Base-by-base conservation (phyloP, 805 yeast genomes). In the Yarrowia porcina region DNA sequence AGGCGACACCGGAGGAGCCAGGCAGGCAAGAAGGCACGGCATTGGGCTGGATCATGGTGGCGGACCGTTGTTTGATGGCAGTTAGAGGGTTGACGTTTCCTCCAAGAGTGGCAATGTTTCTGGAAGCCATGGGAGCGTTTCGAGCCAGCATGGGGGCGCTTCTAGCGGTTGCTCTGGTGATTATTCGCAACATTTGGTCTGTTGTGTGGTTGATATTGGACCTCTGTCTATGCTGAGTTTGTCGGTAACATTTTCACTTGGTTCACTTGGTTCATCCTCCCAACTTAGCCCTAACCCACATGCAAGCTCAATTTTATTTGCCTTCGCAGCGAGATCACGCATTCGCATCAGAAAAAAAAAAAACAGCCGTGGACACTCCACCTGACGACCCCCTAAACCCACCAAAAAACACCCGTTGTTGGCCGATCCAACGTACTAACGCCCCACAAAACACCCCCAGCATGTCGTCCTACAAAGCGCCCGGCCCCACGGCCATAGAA, bases 401-500 rank as follows among this genome's bases (percentile, higher is more conserved):
- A 5, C 28, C 10, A 32, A 47, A 49, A 49, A 49, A 49, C 32
- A n/a, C n/a, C n/a, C 6, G 8, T 8, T 23, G 18, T 18, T 15
- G 42, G 57, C 42, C 36, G 59, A 52, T 52, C 59, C 33, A 18
- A 18, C 57, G 28, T 17, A 35, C 30, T 13, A n/a, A 50, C 57
- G 5, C 17, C 15, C 17, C n/a, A n/a, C 30, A 44, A 17, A 28
- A 28, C 36, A 52, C 44, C n/a, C 13, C 32, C 27, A 21, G 54
- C 57, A 49, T 49, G 57, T 50, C 35, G 12, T 32, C 44, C 59
- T 27, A 59, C 56, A 38, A 41, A 17, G 44, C 63, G 30, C 67
- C 61, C 45, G 66, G 61, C 36, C 65, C 66, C 23, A 65, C 71
- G 10, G 63, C 67, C 42, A 63, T 66, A 9, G 60, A 66, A 25